Conservation (phyloP, 163 green algal genomes). For the Scenedesmus sp. region DNA sequence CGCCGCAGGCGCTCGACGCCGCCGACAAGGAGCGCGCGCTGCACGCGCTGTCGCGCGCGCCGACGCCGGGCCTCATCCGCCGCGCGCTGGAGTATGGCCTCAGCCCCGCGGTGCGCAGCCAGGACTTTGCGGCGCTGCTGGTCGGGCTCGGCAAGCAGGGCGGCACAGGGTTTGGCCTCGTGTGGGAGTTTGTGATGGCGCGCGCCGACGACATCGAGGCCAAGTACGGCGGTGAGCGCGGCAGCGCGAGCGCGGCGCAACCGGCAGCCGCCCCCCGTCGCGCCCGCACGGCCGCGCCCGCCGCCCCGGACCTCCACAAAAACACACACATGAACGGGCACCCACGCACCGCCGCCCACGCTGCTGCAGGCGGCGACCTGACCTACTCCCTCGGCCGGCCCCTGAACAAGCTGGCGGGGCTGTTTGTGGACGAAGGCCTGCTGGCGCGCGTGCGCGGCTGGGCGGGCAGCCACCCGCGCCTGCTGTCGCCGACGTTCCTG, state of each 20-base stretch:
- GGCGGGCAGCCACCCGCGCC: not conserved
- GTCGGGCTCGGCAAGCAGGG: constrained; percentile 20
- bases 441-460: constrained; percentile 1
- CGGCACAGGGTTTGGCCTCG: constrained; percentile 42
- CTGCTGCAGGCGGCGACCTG: constrained; percentile 8
- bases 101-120: constrained; percentile 10
- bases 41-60: not conserved
- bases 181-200: constrained; percentile 44
- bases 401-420: constrained; percentile 32
- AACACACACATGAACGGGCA: not conserved
- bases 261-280: not conserved
- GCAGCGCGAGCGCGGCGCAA: no score
- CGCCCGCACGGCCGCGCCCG: no score
- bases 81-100: constrained; percentile 32
- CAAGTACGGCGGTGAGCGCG: constrained; percentile 29
- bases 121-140: constrained; percentile 33
- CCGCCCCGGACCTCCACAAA: not conserved
- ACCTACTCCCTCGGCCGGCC: constrained; percentile 35
- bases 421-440: constrained; percentile 34
- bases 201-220: constrained; percentile 6
- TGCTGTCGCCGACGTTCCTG: constrained; percentile 45
- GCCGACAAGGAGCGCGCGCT: constrained; percentile 16
- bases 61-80: not conserved
- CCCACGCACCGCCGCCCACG: not conserved
- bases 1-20: constrained; percentile 29